Conservation (phyloP, 495 filamentous ascomycete species). For the Entonaema liquescens region DNA sequence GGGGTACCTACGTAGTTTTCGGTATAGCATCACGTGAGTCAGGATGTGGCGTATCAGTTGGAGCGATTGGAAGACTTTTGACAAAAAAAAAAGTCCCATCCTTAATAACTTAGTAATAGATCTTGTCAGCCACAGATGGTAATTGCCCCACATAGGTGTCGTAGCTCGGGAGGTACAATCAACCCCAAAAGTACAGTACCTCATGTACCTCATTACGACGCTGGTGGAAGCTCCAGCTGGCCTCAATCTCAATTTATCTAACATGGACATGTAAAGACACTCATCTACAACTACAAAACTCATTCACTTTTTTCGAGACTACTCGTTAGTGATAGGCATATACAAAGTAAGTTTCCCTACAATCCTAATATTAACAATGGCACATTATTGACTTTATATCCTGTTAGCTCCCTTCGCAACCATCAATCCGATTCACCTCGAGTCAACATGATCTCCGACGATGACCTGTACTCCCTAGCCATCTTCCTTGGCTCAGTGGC, state of each 20-base stretch:
- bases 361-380: constrained; percentile 1
- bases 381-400: constrained; percentile 18
- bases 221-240: constrained; percentile 40
- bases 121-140: not conserved
- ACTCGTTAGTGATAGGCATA: not conserved
- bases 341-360: constrained; percentile 11
- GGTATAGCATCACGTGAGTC: constrained; percentile 7
- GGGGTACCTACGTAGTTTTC: constrained; percentile 19
- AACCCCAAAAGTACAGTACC: constrained; percentile 8
- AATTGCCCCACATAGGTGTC: not conserved
- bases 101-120: too few relatives aligned
- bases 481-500: constrained; percentile 90
- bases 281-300: constrained; percentile 7
- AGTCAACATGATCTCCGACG: constrained; percentile 81
- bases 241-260: constrained; percentile 42
- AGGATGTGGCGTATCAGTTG: not conserved
- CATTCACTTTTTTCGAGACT: not conserved
- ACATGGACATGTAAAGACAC: constrained; percentile 24
- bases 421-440: constrained; percentile 1
- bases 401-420: constrained; percentile 20
- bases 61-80: not conserved
- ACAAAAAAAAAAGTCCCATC: too few relatives aligned
- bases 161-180: not conserved
- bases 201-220: not conserved
- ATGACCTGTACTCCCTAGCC: constrained; percentile 83